Conservation (phyloP, 2,329 filamentous ascomycete genomes). For the Epichloe sp. region DNA sequence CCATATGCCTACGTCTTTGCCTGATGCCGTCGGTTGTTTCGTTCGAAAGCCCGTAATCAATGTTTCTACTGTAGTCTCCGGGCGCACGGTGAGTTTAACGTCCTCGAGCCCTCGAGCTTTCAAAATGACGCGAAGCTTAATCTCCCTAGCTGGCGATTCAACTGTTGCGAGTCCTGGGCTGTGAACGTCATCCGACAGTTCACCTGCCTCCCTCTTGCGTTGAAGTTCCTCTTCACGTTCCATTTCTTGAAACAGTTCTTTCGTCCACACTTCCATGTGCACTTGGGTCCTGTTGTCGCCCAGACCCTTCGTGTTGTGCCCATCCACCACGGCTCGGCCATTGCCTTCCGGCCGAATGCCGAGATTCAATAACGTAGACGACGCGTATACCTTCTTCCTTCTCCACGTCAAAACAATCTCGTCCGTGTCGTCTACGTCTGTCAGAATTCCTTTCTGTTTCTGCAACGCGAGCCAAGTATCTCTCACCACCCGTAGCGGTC, state of each 20-base stretch:
- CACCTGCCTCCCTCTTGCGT: constrained; percentile 28
- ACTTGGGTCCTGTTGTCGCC: constrained; percentile 42
- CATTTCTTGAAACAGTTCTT: constrained; percentile 41
- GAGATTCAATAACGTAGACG: constrained; percentile 58
- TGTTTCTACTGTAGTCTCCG: constrained; percentile 45
- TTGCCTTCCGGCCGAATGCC: constrained; percentile 37
- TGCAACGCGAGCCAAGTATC: constrained; percentile 58
- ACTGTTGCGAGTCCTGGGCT: constrained; percentile 12
- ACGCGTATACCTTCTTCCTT: constrained; percentile 56
- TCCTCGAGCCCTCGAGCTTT: constrained; percentile 37
- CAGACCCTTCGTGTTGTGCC: constrained; percentile 29
- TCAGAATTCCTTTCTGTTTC: constrained; percentile 22
- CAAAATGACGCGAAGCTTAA: constrained; percentile 37
- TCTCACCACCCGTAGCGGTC: constrained; percentile 53
- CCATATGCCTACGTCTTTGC: constrained; percentile 44
- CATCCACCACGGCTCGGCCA: constrained; percentile 28
- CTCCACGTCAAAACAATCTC: constrained; percentile 70
- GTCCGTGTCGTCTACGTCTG: constrained; percentile 29
- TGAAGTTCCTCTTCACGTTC: constrained; percentile 35
- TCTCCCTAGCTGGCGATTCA: constrained; percentile 13
- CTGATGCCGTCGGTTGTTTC: constrained; percentile 34
- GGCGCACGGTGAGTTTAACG: constrained; percentile 36
- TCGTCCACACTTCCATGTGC: constrained; percentile 67
- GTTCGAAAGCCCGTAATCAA: constrained; percentile 50
- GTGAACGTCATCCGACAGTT: constrained; percentile 21